Base-by-base conservation (phyloP, 202 grass and related monocot genomes). In the Thinopyrum obtusiflorum region DNA sequence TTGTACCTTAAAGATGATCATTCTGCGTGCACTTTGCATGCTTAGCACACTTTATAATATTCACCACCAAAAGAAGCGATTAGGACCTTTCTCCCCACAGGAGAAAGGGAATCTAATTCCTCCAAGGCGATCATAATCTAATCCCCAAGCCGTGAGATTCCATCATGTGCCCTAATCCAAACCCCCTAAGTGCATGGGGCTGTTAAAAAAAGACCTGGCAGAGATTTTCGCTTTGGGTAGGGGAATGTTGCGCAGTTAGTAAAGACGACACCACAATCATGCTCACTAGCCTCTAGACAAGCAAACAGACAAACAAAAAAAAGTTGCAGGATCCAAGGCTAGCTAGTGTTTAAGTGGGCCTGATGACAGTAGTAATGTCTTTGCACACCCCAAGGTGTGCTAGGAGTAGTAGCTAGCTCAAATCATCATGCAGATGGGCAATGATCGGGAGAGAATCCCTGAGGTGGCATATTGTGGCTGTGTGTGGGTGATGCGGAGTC, bases 21-120 rank as follows among this genome's bases (percentile, higher is more conserved):
- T 92, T 86, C 90, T 82, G 83, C 87, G 88, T 44, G 80, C 65
- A 82, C 93, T 95, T 94, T 90, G 86, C 82, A 90, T 92, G 63
- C 77, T 88, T 88, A 91, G 81, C 81, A 36, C 47, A 82, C 93
- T 90, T 92, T 92, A 90, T 87, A 90, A 90, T 86, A 89, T 83
- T 79, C 85, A 92, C 78, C 85, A 87, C 89, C 39, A 85, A 78
- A 88, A 88, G 85, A 88, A 92, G 93, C 42, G 93, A 95, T 92
- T 90, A 95, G 89, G 93, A 95, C 88, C 85, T 90, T 86, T 90
- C 80, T 83, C 70, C 80, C 78, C 82, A 91, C 86, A 85, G 77
- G 39, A 42, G 28, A 88, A 75, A 68, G 82, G 73, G 82, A 88
- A 91, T 88, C 86, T 82, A 51, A 91, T 88, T 85, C 89, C 78